Base-by-base conservation (phyloP, 805 yeast species). In the Wickerhamiella domercqiae region DNA sequence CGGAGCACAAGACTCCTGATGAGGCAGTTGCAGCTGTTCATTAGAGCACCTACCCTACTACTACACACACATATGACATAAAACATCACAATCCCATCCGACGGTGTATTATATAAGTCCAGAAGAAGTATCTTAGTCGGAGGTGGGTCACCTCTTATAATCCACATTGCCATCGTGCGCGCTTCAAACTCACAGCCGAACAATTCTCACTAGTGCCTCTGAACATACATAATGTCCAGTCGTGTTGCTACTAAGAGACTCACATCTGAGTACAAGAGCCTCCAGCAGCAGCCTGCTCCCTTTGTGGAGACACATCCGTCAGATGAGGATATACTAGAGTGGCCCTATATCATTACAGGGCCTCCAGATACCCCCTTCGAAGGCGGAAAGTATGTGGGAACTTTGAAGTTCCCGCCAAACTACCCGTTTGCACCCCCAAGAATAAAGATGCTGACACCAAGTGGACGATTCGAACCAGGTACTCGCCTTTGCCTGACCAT, bases 381-480 rank as follows among this genome's bases (percentile, higher is more conserved):
- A 39, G 72, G 71, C 21, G 54, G 54, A 3, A 49, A 47, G 43
- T 50, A 44, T 38, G 34, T 48, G 28, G 54, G 54, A 3, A 69
- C 82, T 15, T 64, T 86, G 24, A 64, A 77, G n/a, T 86, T 86
- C 58, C 94, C 94, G 0, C 56, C 70, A 7, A 93, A 84, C 47
- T 86, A 84, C 50, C 96, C 96, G 0, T 84, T 78, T 62, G 75
- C 80, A 48, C 96, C 96, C 5, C 96, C 95, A 1, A 71, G 93
- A 9, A 86, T 86, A 37, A 67, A 80, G 40, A 83, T 86, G 80
- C 62, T 75, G 33, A 86, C 96, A 0, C 95, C 96, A 4, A 79
- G 76, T 49, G 96, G 95, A 3, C 65, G 94, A 35, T 83, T 83
- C 52, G 70, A 73, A 43, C 71, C 80, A 36, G 78, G 79, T 53